Conservation (phyloP, 1,139 yeast genomes). For the Geotrichum fermentans region DNA sequence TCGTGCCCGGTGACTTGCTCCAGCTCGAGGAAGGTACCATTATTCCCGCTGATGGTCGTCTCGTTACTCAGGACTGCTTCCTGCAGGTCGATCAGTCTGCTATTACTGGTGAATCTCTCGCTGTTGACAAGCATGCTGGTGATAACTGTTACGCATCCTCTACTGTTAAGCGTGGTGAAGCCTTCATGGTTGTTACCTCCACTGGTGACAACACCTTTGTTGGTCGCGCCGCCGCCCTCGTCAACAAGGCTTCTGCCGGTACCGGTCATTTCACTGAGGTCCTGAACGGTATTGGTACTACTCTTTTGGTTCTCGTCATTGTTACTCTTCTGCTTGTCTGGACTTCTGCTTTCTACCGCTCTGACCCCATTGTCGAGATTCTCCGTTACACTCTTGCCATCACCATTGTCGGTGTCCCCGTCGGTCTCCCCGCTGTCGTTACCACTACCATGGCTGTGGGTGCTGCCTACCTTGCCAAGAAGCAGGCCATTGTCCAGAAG, state of each 20-base stretch:
- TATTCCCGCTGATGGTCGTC: slow-evolving; percentile 88
- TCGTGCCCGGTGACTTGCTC: slow-evolving; percentile 77
- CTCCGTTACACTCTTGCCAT: slow-evolving; percentile 90
- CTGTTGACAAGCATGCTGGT: slow-evolving; percentile 89
- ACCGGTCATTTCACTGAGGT: slow-evolving; percentile 97
- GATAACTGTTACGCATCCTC: slow-evolving; percentile 91
- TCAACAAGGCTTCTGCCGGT: slow-evolving; percentile 92
- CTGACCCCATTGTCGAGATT: slow-evolving; percentile 80
- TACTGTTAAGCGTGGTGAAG: slow-evolving; percentile 95
- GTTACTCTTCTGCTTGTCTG: slow-evolving; percentile 84
- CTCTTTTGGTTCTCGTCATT: slow-evolving; percentile 83
- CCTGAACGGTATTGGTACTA: slow-evolving; percentile 95
- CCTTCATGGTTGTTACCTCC: slow-evolving; percentile 90
- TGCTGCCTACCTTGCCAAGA: slow-evolving; percentile 98
- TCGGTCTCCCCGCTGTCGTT: slow-evolving; percentile 98
- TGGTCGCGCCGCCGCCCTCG: slow-evolving; percentile 96
- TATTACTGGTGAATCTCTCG: slow-evolving; percentile 95
- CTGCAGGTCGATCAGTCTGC: slow-evolving; percentile 96
- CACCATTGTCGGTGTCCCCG: slow-evolving; percentile 99
- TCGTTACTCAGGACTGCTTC: slow-evolving; percentile 82
- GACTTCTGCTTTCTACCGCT: slow-evolving; percentile 94
- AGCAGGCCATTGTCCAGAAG: slow-evolving; percentile 97
- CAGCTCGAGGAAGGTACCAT: slow-evolving; percentile 77
- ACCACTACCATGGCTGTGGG: slow-evolving; percentile 99
- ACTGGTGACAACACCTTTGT: slow-evolving; percentile 92